These are phyloP conservation scores for Annulohypoxylon maeteangense DNA, from an alignment of 495 filamentous ascomycete species.

Conservation along the genomic window DNA sequence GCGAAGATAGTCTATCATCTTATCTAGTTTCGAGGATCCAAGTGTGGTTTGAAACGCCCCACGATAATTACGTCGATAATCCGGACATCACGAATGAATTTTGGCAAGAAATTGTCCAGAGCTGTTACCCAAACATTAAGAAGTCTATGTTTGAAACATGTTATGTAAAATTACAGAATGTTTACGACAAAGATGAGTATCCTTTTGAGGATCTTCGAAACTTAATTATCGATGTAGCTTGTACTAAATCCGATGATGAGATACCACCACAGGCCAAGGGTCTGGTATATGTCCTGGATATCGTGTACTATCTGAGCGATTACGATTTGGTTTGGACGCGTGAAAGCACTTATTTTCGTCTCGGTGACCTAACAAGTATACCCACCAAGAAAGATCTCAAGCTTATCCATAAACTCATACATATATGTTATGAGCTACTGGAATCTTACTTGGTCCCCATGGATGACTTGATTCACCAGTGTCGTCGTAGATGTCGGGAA, in stretches of 20 bases:
- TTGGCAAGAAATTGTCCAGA: background rate
- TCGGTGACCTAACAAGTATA: background rate
- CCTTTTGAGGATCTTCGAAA: background rate
- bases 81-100: background rate
- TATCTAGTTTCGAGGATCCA: background rate
- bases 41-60: background rate
- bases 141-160: background rate
- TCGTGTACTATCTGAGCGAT: background rate
- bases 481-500: background rate
- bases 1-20: background rate
- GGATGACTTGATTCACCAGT: background rate
- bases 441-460: background rate
- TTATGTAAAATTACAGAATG: background rate
- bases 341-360: background rate
- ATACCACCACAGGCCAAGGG: background rate
- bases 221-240: background rate
- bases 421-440: constrained; percentile 3
- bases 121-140: constrained; percentile 1
- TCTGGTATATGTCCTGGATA: background rate
- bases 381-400: background rate
- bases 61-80: background rate
- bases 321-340: background rate
- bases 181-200: background rate
- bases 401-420: background rate
- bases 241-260: background rate